A percentile compares a stretch with the other conserved stretches of the same genome.
These are phyloP conservation scores for Cenococcum geophilum DNA, from an alignment of 495 filamentous ascomycete genomes.

Conservation along the genomic window DNA sequence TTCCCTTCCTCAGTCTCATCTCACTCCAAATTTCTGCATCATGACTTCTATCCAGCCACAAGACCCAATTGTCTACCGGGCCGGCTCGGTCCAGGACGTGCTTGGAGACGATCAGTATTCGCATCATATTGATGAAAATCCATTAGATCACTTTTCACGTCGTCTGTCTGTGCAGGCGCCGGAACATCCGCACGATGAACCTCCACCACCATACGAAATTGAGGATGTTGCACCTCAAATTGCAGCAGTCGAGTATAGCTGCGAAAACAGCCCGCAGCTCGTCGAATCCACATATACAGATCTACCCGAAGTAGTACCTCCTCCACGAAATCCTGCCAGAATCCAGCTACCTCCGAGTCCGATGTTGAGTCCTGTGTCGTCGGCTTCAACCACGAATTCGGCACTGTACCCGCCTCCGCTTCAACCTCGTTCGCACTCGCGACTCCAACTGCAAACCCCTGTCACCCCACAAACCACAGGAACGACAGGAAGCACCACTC, in stretches of 20 bases:
- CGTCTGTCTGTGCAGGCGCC: neutral
- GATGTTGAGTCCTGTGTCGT: neutral
- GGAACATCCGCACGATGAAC: slow-evolving; percentile 16
- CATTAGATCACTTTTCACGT: slow-evolving; percentile 9
- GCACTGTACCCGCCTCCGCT: slow-evolving; percentile 10
- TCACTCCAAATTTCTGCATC: neutral
- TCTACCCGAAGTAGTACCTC: slow-evolving; percentile 5
- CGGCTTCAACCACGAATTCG: neutral
- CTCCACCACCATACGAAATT: slow-evolving; percentile 25
- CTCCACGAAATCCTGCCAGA: slow-evolving; percentile 13
- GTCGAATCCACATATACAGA: neutral
- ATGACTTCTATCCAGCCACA: neutral
- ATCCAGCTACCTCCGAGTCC: neutral
- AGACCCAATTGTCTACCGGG: neutral
- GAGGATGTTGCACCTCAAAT: slow-evolving; percentile 9
- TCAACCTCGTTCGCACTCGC: neutral
- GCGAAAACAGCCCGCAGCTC: slow-evolving; percentile 25
- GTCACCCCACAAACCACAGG: neutral
- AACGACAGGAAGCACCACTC: neutral
- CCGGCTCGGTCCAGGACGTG: neutral
- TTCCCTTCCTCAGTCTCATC: neutral
- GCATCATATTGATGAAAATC: slow-evolving; percentile 12
- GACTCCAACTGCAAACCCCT: neutral
- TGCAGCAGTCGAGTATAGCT: slow-evolving; percentile 22
- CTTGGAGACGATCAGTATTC: neutral